Evolutionary conservation across 768 basidiomycete species (phyloP).

Genomic region (Mycena belliarum): DNA sequence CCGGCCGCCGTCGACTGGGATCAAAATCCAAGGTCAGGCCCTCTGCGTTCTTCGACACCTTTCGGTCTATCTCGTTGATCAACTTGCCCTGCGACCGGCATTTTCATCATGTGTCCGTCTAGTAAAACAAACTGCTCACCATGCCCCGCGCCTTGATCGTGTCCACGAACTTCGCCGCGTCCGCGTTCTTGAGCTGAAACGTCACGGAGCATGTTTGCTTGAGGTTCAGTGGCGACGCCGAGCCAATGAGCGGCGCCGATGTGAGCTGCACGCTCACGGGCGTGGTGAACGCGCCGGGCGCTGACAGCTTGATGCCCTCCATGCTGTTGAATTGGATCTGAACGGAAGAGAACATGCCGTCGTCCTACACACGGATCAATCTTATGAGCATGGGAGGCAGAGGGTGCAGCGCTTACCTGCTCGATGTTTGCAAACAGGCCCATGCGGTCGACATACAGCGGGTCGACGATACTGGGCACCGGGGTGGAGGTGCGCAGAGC

Average conservation of each 20-base stretch:
- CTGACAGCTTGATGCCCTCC: slow-evolving; percentile 7
- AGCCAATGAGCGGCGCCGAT: slow-evolving; percentile 10
- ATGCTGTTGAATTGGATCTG: slow-evolving; percentile 10
- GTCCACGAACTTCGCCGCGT: slow-evolving; percentile 12
- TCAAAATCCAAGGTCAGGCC: slow-evolving; percentile 11
- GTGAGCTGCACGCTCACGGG: not conserved
- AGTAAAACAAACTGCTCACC: slow-evolving; percentile 1
- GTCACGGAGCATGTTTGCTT: not conserved
- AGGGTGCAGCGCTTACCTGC: not conserved
- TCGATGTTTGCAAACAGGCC: slow-evolving; percentile 16
- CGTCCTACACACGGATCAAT: not conserved
- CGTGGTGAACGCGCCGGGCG: not conserved
- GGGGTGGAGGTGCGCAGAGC: slow-evolving; percentile 2
- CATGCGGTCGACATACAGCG: slow-evolving; percentile 20
- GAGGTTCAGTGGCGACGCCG: not conserved
- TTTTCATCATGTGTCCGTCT: not conserved
- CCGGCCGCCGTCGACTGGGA: not conserved
- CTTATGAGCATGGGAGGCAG: too few relatives aligned
- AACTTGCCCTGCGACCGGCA: slow-evolving; percentile 2
- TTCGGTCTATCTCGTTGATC: slow-evolving; percentile 12
- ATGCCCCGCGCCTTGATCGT: slow-evolving; percentile 17
- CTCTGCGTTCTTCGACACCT: slow-evolving; percentile 20
- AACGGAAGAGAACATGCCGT: slow-evolving; percentile 7
- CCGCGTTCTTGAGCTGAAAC: slow-evolving; percentile 8
- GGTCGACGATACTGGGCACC: slow-evolving; percentile 9